Evolutionary conservation across 805 yeast genomes (phyloP).

Genomic region (Brettanomyces nanus): DNA sequence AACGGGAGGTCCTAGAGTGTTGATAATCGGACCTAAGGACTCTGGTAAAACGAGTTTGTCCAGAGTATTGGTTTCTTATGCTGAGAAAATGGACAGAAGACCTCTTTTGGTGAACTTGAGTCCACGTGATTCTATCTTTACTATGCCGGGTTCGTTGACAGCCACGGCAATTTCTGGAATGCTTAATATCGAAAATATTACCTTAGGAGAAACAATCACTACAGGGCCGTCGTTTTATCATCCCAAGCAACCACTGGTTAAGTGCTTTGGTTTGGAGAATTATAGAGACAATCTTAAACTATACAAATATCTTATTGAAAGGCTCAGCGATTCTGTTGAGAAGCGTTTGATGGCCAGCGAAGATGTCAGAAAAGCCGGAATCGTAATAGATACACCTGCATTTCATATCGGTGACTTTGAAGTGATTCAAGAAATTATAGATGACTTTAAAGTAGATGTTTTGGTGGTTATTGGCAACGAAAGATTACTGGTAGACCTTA

Average conservation of each 20-base stretch:
- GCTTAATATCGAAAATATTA: slow-evolving; percentile 60
- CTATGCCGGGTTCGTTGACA: slow-evolving; percentile 72
- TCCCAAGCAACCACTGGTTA: slow-evolving; percentile 85
- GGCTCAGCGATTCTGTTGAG: slow-evolving; percentile 31
- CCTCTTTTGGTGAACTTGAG: slow-evolving; percentile 77
- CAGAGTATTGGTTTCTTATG: slow-evolving; percentile 66
- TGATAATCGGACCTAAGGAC: slow-evolving; percentile 64
- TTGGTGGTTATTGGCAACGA: slow-evolving; percentile 74
- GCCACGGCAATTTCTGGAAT: slow-evolving; percentile 80
- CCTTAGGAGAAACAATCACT: slow-evolving; percentile 72
- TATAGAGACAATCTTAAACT: slow-evolving; percentile 47
- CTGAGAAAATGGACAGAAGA: slow-evolving; percentile 54
- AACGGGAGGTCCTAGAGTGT: slow-evolving; percentile 39
- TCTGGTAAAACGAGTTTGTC: slow-evolving; percentile 76
- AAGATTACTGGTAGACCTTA: slow-evolving; percentile 54
- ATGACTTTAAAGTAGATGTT: slow-evolving; percentile 49
- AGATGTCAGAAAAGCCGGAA: slow-evolving; percentile 40
- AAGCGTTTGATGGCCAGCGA: slow-evolving; percentile 44
- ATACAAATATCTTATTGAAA: slow-evolving; percentile 36
- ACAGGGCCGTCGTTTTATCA: slow-evolving; percentile 71
- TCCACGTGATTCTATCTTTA: slow-evolving; percentile 46
- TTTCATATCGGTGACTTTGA: slow-evolving; percentile 41
- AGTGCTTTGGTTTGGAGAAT: slow-evolving; percentile 65
- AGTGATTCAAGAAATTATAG: slow-evolving; percentile 47
- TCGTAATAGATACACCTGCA: slow-evolving; percentile 70